Conservation (phyloP, 139 green algal genomes). For the Spirogloea muscicola region DNA sequence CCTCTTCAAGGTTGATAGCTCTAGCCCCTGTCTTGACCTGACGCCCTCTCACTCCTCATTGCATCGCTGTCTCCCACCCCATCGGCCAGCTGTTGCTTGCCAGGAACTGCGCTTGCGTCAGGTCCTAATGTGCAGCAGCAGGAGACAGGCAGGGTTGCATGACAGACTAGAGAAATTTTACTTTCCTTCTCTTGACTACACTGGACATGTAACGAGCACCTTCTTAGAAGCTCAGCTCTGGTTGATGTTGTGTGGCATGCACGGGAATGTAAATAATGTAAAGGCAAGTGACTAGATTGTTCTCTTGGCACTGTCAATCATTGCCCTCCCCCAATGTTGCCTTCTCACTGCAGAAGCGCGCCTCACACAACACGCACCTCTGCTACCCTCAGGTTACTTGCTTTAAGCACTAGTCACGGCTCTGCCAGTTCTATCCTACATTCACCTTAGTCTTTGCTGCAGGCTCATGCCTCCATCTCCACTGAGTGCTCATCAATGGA, state of each 20-base stretch:
- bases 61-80: neutral
- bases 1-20: conserved; percentile 35
- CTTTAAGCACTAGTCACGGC: neutral
- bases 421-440: neutral
- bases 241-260: no score
- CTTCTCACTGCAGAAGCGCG: no score
- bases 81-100: neutral
- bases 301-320: conserved; percentile 7
- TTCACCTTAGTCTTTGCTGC: neutral
- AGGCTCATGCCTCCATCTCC: neutral
- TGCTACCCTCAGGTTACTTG: conserved; percentile 10
- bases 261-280: no score
- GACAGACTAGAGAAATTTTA: no score
- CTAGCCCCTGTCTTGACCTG: no score
- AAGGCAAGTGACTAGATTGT: neutral
- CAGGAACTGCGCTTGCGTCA: neutral
- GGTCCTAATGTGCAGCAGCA: neutral
- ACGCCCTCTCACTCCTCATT: neutral
- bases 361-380: conserved; percentile 13
- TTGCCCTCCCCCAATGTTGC: no score
- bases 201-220: no score
- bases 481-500: neutral
- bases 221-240: no score
- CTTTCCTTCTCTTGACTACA: no score
- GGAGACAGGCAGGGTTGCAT: no score